Evolutionary conservation across 75 land plant species (phyloP), one percentile per base, ranked within the genome.

Genomic region (Selaginella tamariscina): DNA sequence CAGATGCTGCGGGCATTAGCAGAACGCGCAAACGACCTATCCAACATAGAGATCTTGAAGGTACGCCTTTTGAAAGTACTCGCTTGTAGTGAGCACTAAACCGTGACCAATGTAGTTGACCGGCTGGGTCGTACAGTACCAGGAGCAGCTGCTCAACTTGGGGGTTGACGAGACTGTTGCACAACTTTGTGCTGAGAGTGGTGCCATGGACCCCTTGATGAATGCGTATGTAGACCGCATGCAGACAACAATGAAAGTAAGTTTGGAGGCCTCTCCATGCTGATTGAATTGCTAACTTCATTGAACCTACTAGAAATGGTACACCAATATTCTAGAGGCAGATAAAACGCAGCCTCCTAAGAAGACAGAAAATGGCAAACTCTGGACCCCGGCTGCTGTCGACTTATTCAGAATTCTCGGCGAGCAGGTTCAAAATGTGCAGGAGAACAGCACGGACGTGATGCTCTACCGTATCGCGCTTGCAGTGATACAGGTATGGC

Each of bases 161-260:
- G 99, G 99, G 72, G 96, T 95, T 71, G 99, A 95, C 60, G 95
- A 95, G 30, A 81, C 88, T 56, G 67, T 95, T 31, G 96, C 99
- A 66, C 91, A 92, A 80, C 88, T 90, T 31, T 90, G 96, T 82
- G 86, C 99, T 54, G 99, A 95, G 77, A 95, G 99, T 82, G 99
- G 99, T 54, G 86, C 99, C 9, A 85, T 95, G 99, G 99, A 95
- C 79, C 99, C 99, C 56, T 80, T 95, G 8, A 95, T 95, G 99
- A 88, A 90, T 81, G 84, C 88, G 27, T 95, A 95, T 77, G 85
- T 95, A 63, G 99, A 95, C 68, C 81, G 99, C 56, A 90, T 90
- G 96, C 96, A 95, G 74, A 79, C 83, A 13, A 85, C 99, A 69
- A 90, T 85, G 68, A 84, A 71, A 83, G 99, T 95, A 67, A 54